These are phyloP conservation scores for Chaetomium sp. DNA, from an alignment of 2,329 filamentous ascomycete genomes.

Conservation along the genomic window DNA sequence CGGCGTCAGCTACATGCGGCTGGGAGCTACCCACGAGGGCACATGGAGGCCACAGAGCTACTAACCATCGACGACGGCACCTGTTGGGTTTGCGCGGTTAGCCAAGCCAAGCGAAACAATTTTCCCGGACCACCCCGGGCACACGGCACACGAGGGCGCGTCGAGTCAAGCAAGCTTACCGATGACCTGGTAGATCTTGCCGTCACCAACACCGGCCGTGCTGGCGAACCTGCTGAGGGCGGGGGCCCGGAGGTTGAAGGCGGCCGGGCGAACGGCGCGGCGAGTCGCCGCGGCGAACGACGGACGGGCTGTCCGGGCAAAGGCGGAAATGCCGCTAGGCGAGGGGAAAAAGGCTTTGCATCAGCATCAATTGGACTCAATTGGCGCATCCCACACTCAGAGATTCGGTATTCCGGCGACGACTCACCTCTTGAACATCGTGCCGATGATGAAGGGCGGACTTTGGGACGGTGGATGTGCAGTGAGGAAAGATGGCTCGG, in stretches of 20 bases:
- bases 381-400: conserved; percentile 8
- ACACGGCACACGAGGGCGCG: conserved; percentile 11
- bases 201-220: conserved; percentile 60
- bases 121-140: conserved; percentile 39
- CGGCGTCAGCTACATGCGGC: conserved; percentile 30
- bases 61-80: conserved; percentile 98
- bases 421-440: conserved; percentile 83
- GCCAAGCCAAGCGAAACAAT: conserved; percentile 38
- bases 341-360: conserved; percentile 38
- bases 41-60: conserved; percentile 35
- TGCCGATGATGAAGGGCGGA: conserved; percentile 69
- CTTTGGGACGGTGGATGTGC: conserved; percentile 37
- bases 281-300: conserved; percentile 60
- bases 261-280: conserved; percentile 60
- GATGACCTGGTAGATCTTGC: conserved; percentile 70
- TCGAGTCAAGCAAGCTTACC: conserved; percentile 26
- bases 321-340: conserved; percentile 66
- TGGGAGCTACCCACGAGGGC: conserved; percentile 21
- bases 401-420: conserved; percentile 24
- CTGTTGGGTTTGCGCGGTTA: conserved; percentile 70
- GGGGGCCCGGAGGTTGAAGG: conserved; percentile 58
- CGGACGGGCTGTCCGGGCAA: conserved; percentile 64
- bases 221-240: conserved; percentile 61
- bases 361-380: conserved; percentile 53
- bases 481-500: conserved; percentile 33